These are phyloP conservation scores for Solanum aculeatissimum DNA, from an alignment of 305 asterid species.

Conservation along the genomic window DNA sequence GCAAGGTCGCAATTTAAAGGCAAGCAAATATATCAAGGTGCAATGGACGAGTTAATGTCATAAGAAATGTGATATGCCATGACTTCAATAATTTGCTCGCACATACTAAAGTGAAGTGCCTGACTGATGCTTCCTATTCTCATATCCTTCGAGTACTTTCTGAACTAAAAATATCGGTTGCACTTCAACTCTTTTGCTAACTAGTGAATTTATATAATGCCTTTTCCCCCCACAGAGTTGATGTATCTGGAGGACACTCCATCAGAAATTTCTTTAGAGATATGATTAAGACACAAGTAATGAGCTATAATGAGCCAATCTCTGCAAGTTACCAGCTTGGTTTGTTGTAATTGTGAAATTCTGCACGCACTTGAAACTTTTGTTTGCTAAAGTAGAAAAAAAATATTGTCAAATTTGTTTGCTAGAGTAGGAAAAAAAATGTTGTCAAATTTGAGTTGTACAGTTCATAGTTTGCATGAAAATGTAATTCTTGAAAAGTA, in stretches of 20 bases:
- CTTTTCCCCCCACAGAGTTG: constrained; percentile 37
- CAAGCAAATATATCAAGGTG: constrained; percentile 62
- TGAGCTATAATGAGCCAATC: neutral
- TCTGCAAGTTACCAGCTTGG: neutral
- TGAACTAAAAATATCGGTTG: neutral
- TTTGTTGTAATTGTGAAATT: neutral
- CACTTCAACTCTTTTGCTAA: neutral
- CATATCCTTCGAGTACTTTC: neutral
- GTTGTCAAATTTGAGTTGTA: neutral
- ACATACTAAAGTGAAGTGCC: constrained; percentile 67
- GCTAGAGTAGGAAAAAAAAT: too few species aligned
- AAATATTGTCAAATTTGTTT: neutral
- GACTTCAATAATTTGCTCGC: constrained; percentile 45
- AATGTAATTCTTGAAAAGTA: neutral
- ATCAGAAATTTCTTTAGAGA: constrained; percentile 49
- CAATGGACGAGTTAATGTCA: constrained; percentile 63
- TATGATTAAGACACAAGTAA: constrained; percentile 73
- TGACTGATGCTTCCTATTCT: constrained; percentile 54
- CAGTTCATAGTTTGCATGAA: too few species aligned
- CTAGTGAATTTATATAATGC: neutral
- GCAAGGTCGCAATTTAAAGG: constrained; percentile 85
- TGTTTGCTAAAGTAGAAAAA: neutral
- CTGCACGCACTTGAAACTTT: neutral
- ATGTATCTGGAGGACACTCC: constrained; percentile 67
- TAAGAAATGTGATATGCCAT: constrained; percentile 74